Percentiles rank a stretch among this genome's conserved stretches.
Conservation (phyloP, 1,139 yeast species). For the Sugiyamaella xylanicola region DNA sequence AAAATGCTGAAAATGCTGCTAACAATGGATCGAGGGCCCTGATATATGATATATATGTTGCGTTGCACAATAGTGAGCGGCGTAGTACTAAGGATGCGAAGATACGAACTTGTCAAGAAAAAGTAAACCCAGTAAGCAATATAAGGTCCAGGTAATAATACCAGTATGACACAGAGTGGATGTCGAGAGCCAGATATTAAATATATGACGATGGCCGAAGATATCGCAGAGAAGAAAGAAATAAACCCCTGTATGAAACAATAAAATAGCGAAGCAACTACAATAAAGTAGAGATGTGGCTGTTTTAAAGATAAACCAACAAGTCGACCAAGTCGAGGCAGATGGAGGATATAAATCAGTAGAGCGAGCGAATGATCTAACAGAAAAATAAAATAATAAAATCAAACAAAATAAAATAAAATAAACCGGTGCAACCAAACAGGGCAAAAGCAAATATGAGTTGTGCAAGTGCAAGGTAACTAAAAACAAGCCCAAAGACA, state of each 20-base stretch:
- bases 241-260: background rate
- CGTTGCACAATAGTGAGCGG: conserved; percentile 1
- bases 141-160: background rate
- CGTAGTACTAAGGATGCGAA: background rate
- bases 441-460: background rate
- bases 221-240: too few species aligned
- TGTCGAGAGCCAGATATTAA: too few species aligned
- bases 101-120: background rate
- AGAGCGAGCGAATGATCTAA: background rate
- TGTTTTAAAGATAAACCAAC: background rate
- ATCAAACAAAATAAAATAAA: background rate
- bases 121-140: background rate
- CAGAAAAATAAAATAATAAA: background rate
- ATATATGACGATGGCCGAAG: too few species aligned
- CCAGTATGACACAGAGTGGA: too few species aligned
- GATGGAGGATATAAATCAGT: background rate
- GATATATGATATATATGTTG: background rate
- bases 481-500: background rate
- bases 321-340: conserved; percentile 1
- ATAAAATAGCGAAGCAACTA: background rate
- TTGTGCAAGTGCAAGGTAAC: background rate
- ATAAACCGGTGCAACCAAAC: background rate
- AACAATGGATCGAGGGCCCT: background rate
- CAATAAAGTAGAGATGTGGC: background rate
- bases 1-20: background rate